Percentiles rank a stretch among this genome's conserved stretches.
phyloP scores from a whole-genome alignment of 208 protist genomes.

The Phytomonas sp. region DNA sequence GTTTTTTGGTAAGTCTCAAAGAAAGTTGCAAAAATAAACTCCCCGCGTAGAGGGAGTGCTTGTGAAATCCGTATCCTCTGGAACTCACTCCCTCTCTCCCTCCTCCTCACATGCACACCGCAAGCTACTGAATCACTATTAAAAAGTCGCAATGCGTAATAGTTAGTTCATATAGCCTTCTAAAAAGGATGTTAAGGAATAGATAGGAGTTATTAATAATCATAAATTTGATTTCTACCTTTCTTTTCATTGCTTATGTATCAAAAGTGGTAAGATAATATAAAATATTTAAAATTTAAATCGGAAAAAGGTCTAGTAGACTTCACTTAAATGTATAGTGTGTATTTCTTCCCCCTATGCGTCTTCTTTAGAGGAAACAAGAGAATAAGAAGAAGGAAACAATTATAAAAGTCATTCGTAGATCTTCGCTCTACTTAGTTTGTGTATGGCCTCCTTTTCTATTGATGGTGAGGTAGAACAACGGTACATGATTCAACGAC shows the following conservation, averaged over 20 bases:
- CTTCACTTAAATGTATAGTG: background rate
- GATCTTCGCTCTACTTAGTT: constrained; percentile 6
- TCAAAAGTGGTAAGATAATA: background rate
- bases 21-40: background rate
- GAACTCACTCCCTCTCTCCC: background rate
- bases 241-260: constrained; percentile 4
- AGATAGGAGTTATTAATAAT: background rate
- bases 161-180: background rate
- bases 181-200: background rate
- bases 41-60: background rate
- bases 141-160: background rate
- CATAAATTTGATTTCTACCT: constrained; percentile 5
- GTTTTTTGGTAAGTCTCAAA: background rate
- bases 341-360: background rate
- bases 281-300: background rate
- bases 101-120: background rate
- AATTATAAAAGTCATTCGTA: background rate
- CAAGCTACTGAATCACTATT: background rate
- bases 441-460: constrained; percentile 12
- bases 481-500: constrained; percentile 89
- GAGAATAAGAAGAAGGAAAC: background rate
- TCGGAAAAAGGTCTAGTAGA: background rate
- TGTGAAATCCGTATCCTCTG: background rate
- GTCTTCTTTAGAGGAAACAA: background rate
- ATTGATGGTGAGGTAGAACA: constrained; percentile 90